Conservation (phyloP, 106 monocot species). For the Acorus gramineus region DNA sequence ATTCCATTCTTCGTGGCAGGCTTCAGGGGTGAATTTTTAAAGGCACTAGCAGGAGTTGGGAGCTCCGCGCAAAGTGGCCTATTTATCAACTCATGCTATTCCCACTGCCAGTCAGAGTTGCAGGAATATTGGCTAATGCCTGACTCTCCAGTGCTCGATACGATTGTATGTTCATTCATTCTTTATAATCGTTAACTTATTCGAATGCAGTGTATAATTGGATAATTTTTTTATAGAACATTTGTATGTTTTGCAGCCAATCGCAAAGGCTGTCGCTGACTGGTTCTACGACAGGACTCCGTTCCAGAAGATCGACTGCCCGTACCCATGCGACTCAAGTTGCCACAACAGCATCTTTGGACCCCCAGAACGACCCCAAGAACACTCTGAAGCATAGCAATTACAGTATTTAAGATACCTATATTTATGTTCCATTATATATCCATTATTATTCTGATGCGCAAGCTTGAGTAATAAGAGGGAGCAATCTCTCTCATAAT, state of each 20-base stretch:
- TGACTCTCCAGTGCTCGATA: conserved; percentile 20
- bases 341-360: conserved; percentile 32
- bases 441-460: no score
- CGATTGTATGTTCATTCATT: conserved; percentile 18
- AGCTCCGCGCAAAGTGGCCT: conserved; percentile 14
- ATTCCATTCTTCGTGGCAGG: conserved; percentile 10
- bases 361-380: background rate
- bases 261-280: conserved; percentile 5
- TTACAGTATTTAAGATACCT: conserved; percentile 10
- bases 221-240: no score
- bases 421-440: background rate
- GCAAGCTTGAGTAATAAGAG: no score
- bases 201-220: background rate
- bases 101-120: conserved; percentile 43
- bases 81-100: conserved; percentile 49
- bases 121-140: conserved; percentile 24
- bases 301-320: conserved; percentile 6
- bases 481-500: no score
- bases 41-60: conserved; percentile 19
- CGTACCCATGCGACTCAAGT: conserved; percentile 5
- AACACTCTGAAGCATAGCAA: conserved; percentile 21
- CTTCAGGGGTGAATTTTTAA: conserved; percentile 37
- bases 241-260: background rate
- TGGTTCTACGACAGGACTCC: conserved; percentile 5
- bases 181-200: background rate